Conservation (phyloP, 148 eudicot genomes). For the Camellia japonica region DNA sequence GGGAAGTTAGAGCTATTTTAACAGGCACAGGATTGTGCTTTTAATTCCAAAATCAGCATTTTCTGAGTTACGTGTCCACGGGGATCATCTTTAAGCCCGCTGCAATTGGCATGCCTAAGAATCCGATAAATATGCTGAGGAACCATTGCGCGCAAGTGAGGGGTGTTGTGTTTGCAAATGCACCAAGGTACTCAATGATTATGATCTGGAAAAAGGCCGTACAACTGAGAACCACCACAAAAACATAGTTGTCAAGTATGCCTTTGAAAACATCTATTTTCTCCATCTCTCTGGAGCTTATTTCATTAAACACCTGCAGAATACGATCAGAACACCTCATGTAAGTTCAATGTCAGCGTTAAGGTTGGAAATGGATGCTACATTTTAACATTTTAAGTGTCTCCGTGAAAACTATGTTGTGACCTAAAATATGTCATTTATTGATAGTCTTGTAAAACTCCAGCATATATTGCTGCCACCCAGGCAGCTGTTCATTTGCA, state of each 20-base stretch:
- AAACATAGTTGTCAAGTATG: conserved; percentile 75
- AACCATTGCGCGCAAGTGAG: conserved; percentile 63
- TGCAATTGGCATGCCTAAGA: conserved; percentile 88
- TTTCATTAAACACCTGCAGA: conserved; percentile 81
- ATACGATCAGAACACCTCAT: conserved; percentile 1
- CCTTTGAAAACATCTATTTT: conserved; percentile 67
- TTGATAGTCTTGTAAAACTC: no score
- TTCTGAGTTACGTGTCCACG: conserved; percentile 7
- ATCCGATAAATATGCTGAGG: conserved; percentile 57
- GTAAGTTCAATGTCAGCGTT: neutral
- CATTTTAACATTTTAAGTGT: no score
- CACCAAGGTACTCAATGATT: conserved; percentile 71
- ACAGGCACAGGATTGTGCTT: neutral
- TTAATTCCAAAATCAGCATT: neutral
- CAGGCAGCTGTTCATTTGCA: no score
- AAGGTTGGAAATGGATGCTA: neutral
- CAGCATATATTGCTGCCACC: no score
- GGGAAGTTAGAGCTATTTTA: neutral
- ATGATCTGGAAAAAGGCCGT: conserved; percentile 78
- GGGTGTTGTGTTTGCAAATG: conserved; percentile 84
- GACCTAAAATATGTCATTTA: neutral
- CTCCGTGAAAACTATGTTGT: neutral
- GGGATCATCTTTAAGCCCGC: conserved; percentile 54
- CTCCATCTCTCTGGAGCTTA: conserved; percentile 90
- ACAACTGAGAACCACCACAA: conserved; percentile 48